These are phyloP conservation scores for Angomonas desouzai DNA, from an alignment of 208 protist genomes.

Conservation along the genomic window DNA sequence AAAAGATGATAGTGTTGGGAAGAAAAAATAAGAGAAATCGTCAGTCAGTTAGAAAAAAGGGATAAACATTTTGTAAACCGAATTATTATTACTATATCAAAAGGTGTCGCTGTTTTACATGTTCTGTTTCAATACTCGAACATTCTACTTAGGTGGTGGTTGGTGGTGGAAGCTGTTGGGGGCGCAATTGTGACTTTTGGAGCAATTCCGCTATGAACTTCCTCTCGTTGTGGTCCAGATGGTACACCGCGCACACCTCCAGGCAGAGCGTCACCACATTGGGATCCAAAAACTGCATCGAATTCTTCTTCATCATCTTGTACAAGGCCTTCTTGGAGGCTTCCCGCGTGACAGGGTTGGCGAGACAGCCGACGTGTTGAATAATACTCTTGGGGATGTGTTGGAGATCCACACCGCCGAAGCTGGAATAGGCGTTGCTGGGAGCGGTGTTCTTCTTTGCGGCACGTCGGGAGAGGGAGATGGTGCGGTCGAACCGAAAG, in stretches of 20 bases:
- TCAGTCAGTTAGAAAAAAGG: neutral
- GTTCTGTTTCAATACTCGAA: no score
- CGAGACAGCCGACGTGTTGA: conserved; percentile 60
- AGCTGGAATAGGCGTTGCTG: conserved; percentile 47
- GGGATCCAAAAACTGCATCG: conserved; percentile 59
- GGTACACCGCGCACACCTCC: conserved; percentile 47
- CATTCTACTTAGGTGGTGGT: neutral
- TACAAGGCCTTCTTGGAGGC: conserved; percentile 66
- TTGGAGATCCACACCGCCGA: conserved; percentile 9
- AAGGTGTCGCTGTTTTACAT: no score
- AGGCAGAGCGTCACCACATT: conserved; percentile 51
- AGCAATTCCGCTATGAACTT: conserved; percentile 80
- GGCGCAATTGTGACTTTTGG: conserved; percentile 47
- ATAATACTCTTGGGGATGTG: conserved; percentile 43
- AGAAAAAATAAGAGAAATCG: neutral
- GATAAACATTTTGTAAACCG: no score
- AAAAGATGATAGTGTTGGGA: conserved; percentile 2
- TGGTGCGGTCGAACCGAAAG: conserved; percentile 49
- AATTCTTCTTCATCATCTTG: conserved; percentile 65
- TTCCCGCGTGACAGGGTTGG: conserved; percentile 79
- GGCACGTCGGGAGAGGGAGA: conserved; percentile 40
- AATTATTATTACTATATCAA: no score
- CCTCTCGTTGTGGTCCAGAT: conserved; percentile 75
- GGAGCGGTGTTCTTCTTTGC: conserved; percentile 31
- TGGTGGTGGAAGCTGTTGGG: neutral